Percentiles rank a stretch among this genome's conserved stretches.
Conservation (phyloP, 73 alveolate species). For the Effrenium voratum region DNA sequence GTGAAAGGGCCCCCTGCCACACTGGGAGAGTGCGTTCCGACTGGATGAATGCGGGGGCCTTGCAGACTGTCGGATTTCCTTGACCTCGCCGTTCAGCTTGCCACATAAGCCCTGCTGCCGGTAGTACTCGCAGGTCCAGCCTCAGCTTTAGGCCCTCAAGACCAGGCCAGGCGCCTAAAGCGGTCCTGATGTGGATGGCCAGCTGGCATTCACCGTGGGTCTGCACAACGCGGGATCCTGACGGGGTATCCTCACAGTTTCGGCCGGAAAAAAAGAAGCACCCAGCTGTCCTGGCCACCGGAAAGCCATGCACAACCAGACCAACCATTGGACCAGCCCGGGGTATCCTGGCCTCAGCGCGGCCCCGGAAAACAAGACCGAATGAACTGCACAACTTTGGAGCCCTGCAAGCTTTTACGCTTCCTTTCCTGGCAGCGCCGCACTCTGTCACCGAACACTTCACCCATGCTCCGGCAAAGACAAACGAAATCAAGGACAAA, state of each 20-base stretch:
- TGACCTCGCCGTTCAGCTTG: constrained; percentile 48
- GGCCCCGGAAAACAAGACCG: not conserved
- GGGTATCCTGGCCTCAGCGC: constrained; percentile 61
- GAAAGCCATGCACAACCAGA: constrained; percentile 87
- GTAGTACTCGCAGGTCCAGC: constrained; percentile 86
- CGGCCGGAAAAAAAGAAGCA: not conserved
- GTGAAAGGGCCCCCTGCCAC: constrained; percentile 53
- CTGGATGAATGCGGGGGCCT: not conserved
- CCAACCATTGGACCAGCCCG: constrained; percentile 85
- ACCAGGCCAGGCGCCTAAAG: too few species aligned
- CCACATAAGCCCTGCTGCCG: constrained; percentile 91
- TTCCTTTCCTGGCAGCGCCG: constrained; percentile 15
- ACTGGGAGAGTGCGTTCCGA: not conserved
- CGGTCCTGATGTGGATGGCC: constrained; percentile 80
- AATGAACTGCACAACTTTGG: not conserved
- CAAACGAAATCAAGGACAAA: too few species aligned
- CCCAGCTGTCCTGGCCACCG: constrained; percentile 40
- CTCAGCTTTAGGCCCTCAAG: not conserved
- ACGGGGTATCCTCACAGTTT: not conserved
- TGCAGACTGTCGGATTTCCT: constrained; percentile 72
- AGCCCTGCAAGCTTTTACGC: constrained; percentile 31
- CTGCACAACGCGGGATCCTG: constrained; percentile 75
- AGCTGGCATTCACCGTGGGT: constrained; percentile 64
- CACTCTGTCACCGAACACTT: too few species aligned
- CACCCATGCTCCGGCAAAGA: too few species aligned